Conservation (phyloP, 352 stramenopile species). For the Globisporangium rhizosaccharum region DNA sequence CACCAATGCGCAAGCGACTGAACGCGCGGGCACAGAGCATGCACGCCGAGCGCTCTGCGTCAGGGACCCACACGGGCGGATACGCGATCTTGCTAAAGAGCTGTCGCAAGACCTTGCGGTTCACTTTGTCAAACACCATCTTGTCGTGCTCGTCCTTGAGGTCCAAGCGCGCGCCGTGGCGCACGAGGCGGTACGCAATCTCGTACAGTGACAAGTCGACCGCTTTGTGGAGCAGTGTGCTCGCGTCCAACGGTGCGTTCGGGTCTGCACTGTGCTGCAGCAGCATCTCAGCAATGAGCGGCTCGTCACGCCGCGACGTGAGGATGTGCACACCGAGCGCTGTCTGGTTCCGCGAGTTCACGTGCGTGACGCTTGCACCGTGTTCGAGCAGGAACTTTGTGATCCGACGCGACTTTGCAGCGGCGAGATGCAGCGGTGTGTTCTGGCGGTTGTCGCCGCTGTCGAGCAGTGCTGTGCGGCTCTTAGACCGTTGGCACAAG, state of each 20-base stretch:
- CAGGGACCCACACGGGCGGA: constrained; percentile 76
- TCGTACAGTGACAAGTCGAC: constrained; percentile 65
- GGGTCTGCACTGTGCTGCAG: constrained; percentile 69
- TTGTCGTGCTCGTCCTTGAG: constrained; percentile 65
- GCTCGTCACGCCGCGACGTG: constrained; percentile 69
- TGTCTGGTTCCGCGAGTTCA: constrained; percentile 73
- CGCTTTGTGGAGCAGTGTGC: constrained; percentile 69
- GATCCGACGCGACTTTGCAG: constrained; percentile 76
- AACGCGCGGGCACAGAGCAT: constrained; percentile 83
- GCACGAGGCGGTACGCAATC: constrained; percentile 73
- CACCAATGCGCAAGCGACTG: constrained; percentile 46
- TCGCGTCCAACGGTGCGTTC: constrained; percentile 57
- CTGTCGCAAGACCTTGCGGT: constrained; percentile 64
- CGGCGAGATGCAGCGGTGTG: constrained; percentile 70
- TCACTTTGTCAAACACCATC: constrained; percentile 84
- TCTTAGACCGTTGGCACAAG: constrained; percentile 55
- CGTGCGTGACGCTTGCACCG: constrained; percentile 44
- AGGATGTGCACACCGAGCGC: constrained; percentile 73
- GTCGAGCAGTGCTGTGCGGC: constrained; percentile 53
- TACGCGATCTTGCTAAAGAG: constrained; percentile 72
- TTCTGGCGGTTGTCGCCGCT: constrained; percentile 68
- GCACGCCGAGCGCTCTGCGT: constrained; percentile 64
- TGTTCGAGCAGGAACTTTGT: constrained; percentile 82
- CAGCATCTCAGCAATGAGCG: constrained; percentile 75
- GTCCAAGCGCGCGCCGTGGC: constrained; percentile 71